A percentile compares a stretch with the other conserved stretches of the same genome.
Conservation (phyloP, 31 red algal genomes). For the Odonthalia washingtoniensis region DNA sequence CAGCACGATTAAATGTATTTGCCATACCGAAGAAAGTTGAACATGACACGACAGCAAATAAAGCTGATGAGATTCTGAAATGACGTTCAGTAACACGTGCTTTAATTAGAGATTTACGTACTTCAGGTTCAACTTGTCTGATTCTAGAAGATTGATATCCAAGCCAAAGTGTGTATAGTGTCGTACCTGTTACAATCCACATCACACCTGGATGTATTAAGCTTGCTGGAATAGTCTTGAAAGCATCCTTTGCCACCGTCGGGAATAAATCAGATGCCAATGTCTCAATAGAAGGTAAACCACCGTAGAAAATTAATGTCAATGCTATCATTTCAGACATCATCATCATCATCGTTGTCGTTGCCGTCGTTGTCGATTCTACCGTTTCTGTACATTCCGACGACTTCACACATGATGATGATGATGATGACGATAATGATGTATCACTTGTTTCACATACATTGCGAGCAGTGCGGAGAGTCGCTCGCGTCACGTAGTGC, state of each 20-base stretch:
- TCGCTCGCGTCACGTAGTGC: too few species aligned
- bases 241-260: slow-evolving; percentile 66
- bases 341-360: too few species aligned
- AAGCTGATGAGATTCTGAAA: slow-evolving; percentile 59
- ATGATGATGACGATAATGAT: too few species aligned
- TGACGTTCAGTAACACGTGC: slow-evolving; percentile 69
- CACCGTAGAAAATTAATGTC: too few species aligned
- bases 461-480: too few species aligned
- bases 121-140: slow-evolving; percentile 58
- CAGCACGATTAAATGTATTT: slow-evolving; percentile 92
- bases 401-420: too few species aligned
- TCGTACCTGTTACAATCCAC: slow-evolving; percentile 66
- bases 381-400: too few species aligned
- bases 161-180: slow-evolving; percentile 87
- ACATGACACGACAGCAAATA: slow-evolving; percentile 85
- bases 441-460: too few species aligned
- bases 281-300: neutral
- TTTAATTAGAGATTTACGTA: slow-evolving; percentile 79
- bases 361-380: too few species aligned
- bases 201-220: slow-evolving; percentile 86
- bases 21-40: slow-evolving; percentile 95
- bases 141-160: slow-evolving; percentile 83
- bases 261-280: slow-evolving; percentile 42
- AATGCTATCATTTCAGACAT: too few species aligned
- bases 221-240: slow-evolving; percentile 86